These are phyloP conservation scores for Cladophialophora chaetospira DNA, from an alignment of 2,329 filamentous ascomycete species.

Conservation along the genomic window DNA sequence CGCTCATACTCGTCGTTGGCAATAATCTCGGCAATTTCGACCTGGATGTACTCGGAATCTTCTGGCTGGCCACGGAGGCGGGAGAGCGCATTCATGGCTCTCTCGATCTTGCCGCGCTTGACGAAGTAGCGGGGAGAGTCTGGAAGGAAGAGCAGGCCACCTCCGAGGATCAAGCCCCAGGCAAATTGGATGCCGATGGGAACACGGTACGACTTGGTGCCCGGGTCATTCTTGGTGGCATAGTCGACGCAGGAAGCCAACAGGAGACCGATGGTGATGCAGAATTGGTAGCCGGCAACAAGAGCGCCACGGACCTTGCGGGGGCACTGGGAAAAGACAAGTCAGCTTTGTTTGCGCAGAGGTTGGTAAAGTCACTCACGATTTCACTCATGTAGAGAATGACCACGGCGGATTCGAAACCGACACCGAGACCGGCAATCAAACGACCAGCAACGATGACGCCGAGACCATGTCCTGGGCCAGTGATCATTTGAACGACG, in stretches of 20 bases:
- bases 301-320: conserved; percentile 69
- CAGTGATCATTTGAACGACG: conserved; percentile 63
- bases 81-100: conserved; percentile 64
- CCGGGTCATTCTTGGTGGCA: conserved; percentile 62
- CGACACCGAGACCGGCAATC: conserved; percentile 75
- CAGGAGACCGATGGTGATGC: conserved; percentile 76
- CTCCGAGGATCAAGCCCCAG: conserved; percentile 72
- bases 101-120: conserved; percentile 70
- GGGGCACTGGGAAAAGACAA: conserved; percentile 49
- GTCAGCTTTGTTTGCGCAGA: conserved; percentile 19
- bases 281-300: conserved; percentile 81
- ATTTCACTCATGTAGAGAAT: conserved; percentile 90
- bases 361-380: conserved; percentile 32
- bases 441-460: conserved; percentile 73
- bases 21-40: conserved; percentile 80
- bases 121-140: conserved; percentile 86
- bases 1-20: conserved; percentile 89
- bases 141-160: conserved; percentile 74
- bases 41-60: conserved; percentile 61
- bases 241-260: conserved; percentile 76
- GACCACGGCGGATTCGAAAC: conserved; percentile 77
- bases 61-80: conserved; percentile 72
- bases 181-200: conserved; percentile 78
- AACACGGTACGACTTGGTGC: conserved; percentile 74
- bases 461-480: conserved; percentile 47